Evolutionary conservation across 2,329 filamentous ascomycete genomes (phyloP), one percentile per base, ranked within the genome.

Genomic region (Epichloe aotearoae): DNA sequence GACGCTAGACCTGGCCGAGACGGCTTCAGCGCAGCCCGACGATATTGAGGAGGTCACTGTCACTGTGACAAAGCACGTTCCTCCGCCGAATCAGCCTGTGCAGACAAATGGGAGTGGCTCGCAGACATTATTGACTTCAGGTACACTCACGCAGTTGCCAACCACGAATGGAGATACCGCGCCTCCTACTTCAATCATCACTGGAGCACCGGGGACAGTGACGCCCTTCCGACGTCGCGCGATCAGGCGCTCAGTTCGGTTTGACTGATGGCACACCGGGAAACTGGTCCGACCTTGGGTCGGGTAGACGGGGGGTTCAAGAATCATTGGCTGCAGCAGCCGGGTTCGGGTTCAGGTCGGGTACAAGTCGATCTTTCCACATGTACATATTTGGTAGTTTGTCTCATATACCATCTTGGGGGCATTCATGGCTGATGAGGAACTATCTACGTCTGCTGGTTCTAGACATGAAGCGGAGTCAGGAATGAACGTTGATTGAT

Each of bases 1-100:
- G 23, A 73, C 68, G n/a, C 59, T 69, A 14, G 66, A 64, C 15
- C 19, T 36, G 4, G 26, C 19, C 23, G 15, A 40, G 11, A 20
- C 20, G 20, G 2, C 23, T 34, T 5, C 44, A 6, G 23, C 38
- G 36, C 10, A 37, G 19, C 10, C 40, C n/a, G 19, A 17, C 15
- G 14, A 6, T 10, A 17, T 4, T 15, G 50, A 36, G n/a, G 23
- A 36, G n/a, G 23, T 34, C 14, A 50, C 42, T 3, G 26, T 56
- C 17, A 55, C 51, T 11, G 17, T 51, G 26, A 53, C 53, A 5
- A 55, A 33, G 26, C 51, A 52, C 19, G 43, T 50, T 2, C 34
- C 36, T 15, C 19, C n/a, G 5, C n/a, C 34, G 6, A 17, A 5
- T n/a, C 42, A 26, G 34, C 26, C 26, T 14, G 17, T 1, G 10